A percentile compares a stretch with the other conserved stretches of the same genome.
These are phyloP conservation scores for Diplogelasinospora grovesii DNA, from an alignment of 495 filamentous ascomycete genomes.

Conservation along the genomic window DNA sequence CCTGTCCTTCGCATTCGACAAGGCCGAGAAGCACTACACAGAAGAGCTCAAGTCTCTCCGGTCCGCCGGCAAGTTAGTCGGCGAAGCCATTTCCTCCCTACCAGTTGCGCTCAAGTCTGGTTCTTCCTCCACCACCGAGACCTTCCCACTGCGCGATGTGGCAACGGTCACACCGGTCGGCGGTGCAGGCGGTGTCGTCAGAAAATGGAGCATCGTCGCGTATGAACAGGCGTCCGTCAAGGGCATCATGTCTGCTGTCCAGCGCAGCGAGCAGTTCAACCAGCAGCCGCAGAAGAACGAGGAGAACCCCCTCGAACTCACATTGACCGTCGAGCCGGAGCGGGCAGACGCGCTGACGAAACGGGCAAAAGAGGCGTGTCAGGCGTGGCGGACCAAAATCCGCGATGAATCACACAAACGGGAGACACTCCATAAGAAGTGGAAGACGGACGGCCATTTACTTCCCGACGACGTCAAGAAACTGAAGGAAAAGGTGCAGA, in stretches of 20 bases:
- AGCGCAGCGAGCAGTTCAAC: conserved; percentile 54
- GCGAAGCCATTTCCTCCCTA: conserved; percentile 56
- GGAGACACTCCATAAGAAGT: conserved; percentile 58
- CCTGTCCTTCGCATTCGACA: conserved; percentile 53
- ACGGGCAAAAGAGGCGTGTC: conserved; percentile 49
- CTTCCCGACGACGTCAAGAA: conserved; percentile 71
- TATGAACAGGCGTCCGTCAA: conserved; percentile 54
- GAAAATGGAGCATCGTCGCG: conserved; percentile 59
- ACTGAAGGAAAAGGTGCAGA: conserved; percentile 69
- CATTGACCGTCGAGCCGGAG: conserved; percentile 59
- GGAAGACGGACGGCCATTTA: conserved; percentile 52
- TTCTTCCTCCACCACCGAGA: conserved; percentile 16
- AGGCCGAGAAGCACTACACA: conserved; percentile 49
- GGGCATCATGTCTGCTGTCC: conserved; percentile 64
- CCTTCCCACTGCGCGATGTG: conserved; percentile 58
- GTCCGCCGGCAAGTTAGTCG: conserved; percentile 53
- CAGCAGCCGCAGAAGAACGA: conserved; percentile 66
- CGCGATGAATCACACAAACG: conserved; percentile 47
- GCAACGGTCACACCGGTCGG: conserved; percentile 71
- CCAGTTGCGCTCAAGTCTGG: conserved; percentile 50
- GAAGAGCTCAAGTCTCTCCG: conserved; percentile 58
- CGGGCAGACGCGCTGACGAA: conserved; percentile 55
- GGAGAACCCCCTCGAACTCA: conserved; percentile 62
- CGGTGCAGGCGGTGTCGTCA: too few relatives aligned
- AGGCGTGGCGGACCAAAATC: conserved; percentile 56